Percentiles rank a stretch among this genome's conserved stretches.
These are phyloP conservation scores for Venturiaceae sp. DNA, from an alignment of 2,329 filamentous ascomycete genomes.

Conservation along the genomic window DNA sequence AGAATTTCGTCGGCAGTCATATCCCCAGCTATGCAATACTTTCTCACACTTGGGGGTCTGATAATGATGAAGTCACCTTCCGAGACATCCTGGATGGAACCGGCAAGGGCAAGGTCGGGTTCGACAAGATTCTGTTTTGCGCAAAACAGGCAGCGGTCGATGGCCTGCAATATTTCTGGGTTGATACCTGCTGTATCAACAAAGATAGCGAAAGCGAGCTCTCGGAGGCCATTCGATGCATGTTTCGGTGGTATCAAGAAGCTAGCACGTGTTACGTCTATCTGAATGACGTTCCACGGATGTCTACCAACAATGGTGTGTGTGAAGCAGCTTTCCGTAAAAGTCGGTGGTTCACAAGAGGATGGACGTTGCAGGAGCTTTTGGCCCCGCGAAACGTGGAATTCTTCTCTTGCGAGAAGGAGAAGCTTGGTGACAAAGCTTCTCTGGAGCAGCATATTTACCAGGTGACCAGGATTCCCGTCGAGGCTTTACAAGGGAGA, in stretches of 20 bases:
- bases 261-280: background rate
- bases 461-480: constrained; percentile 13
- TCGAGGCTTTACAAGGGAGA: constrained; percentile 11
- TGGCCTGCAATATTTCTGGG: constrained; percentile 5
- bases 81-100: constrained; percentile 1
- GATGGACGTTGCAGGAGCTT: no score
- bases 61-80: constrained; percentile 8
- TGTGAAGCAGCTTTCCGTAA: constrained; percentile 3
- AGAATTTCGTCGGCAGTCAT: background rate
- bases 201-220: constrained; percentile 6
- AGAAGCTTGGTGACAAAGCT: constrained; percentile 3
- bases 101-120: constrained; percentile 6
- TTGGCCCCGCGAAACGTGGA: background rate
- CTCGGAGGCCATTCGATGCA: constrained; percentile 11
- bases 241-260: constrained; percentile 6
- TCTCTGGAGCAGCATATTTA: constrained; percentile 10
- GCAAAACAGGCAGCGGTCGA: constrained; percentile 6
- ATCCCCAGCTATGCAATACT: constrained; percentile 10
- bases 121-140: constrained; percentile 9
- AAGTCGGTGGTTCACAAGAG: no score
- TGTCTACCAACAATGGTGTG: background rate
- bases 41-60: constrained; percentile 10
- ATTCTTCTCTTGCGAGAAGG: background rate
- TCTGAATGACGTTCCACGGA: background rate
- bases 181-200: constrained; percentile 4